These are phyloP conservation scores for Volvox reticuliferus DNA, from an alignment of 139 green algal genomes.

Conservation along the genomic window DNA sequence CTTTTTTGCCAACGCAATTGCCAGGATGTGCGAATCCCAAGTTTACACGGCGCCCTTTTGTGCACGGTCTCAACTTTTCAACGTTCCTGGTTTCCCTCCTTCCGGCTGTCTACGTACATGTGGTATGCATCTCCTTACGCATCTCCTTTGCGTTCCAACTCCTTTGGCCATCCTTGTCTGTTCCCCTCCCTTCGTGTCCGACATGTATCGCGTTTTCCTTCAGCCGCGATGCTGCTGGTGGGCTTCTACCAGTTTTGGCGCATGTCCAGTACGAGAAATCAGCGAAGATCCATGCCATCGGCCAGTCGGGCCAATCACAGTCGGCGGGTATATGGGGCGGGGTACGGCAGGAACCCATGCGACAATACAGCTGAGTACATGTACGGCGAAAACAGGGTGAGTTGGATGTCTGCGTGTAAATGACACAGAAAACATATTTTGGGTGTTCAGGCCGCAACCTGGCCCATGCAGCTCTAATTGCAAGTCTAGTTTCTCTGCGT, in stretches of 20 bases:
- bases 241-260: constrained; percentile 45
- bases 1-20: too few species aligned
- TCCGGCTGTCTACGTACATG: neutral
- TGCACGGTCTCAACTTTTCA: neutral
- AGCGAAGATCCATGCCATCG: neutral
- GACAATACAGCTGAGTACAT: neutral
- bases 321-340: neutral
- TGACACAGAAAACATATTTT: neutral
- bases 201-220: neutral
- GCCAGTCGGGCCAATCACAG: neutral
- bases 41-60: too few species aligned
- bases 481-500: neutral
- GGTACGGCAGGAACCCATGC: neutral
- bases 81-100: neutral
- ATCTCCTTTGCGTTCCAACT: too few species aligned
- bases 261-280: neutral
- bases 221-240: constrained; percentile 34
- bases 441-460: neutral
- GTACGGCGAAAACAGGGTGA: constrained; percentile 21
- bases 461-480: neutral
- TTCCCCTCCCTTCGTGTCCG: too few species aligned
- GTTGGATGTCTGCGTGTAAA: neutral
- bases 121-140: too few species aligned
- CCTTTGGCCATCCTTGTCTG: neutral
- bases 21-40: too few species aligned